phyloP scores from a whole-genome alignment of 495 filamentous ascomycete species.

The Trichoderma parareesei region DNA sequence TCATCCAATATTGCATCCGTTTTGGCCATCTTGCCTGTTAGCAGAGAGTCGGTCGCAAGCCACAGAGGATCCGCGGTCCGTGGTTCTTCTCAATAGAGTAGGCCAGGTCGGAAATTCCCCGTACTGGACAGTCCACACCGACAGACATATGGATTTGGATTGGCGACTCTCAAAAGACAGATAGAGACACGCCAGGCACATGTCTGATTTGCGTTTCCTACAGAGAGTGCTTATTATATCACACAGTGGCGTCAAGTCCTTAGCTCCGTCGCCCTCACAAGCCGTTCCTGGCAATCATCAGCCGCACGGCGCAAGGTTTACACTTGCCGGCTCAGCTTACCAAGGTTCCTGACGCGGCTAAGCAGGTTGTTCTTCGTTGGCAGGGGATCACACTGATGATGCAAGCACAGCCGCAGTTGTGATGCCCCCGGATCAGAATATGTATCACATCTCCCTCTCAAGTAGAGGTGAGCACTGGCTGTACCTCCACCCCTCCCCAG shows the following conservation, averaged over 20 bases:
- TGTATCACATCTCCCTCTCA: background rate
- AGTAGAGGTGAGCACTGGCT: no score
- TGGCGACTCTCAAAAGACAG: background rate
- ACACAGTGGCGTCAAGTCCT: background rate
- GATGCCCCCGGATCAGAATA: background rate
- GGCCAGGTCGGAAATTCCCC: background rate
- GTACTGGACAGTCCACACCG: background rate
- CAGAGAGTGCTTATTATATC: background rate
- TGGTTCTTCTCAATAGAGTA: background rate
- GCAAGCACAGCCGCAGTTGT: no score
- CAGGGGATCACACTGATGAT: no score
- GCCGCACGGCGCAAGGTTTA: background rate
- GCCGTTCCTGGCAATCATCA: background rate
- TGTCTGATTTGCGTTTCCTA: no score
- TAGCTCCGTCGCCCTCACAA: background rate
- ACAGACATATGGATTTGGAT: no score
- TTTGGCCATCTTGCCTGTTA: background rate
- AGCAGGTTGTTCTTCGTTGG: background rate
- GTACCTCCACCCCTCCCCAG: background rate
- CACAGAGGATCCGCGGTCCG: constrained; percentile 1
- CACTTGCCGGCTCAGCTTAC: background rate
- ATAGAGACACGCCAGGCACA: background rate
- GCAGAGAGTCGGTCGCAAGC: background rate
- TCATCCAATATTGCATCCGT: background rate
- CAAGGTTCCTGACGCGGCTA: background rate